These are phyloP conservation scores for Aspergillus cristatus DNA, from an alignment of 495 filamentous ascomycete genomes.

Conservation along the genomic window DNA sequence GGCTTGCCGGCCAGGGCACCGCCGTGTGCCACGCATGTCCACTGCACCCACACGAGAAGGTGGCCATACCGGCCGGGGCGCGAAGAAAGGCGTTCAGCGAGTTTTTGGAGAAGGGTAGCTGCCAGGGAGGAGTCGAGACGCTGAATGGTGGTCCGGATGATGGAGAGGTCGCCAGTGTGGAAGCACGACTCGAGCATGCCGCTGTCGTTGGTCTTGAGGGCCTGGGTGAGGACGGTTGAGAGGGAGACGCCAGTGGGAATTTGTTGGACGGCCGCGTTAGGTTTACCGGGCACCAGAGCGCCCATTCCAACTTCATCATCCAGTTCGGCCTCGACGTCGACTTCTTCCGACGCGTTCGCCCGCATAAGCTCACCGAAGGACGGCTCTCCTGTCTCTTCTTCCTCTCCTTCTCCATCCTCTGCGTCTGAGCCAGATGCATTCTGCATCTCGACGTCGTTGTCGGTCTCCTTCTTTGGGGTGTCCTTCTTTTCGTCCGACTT, in stretches of 20 bases:
- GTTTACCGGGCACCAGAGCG: constrained; percentile 29
- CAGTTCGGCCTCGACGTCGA: constrained; percentile 62
- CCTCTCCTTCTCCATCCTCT: constrained; percentile 33
- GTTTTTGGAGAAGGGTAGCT: constrained; percentile 62
- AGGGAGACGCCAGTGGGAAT: constrained; percentile 72
- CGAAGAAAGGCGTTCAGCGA: constrained; percentile 79
- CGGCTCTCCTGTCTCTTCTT: constrained; percentile 50
- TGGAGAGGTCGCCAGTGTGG: constrained; percentile 59
- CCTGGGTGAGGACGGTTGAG: constrained; percentile 81
- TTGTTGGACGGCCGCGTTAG: constrained; percentile 34
- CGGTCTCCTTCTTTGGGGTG: constrained; percentile 20
- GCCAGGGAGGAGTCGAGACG: constrained; percentile 79
- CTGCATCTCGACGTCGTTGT: constrained; percentile 37
- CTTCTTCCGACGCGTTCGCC: constrained; percentile 54
- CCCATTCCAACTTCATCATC: constrained; percentile 33
- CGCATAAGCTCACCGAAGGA: constrained; percentile 84
- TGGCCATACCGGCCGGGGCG: constrained; percentile 81
- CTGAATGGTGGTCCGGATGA: constrained; percentile 79
- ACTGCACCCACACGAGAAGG: constrained; percentile 94
- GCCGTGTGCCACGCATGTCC: constrained; percentile 90
- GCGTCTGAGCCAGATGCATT: constrained; percentile 27
- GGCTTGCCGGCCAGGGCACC: constrained; percentile 80
- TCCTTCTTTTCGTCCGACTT: constrained; percentile 28
- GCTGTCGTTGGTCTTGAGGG: constrained; percentile 82
- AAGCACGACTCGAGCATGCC: constrained; percentile 88